These are phyloP conservation scores for Botrytis hyacinthi DNA, from an alignment of 2,329 filamentous ascomycete species.

Conservation along the genomic window DNA sequence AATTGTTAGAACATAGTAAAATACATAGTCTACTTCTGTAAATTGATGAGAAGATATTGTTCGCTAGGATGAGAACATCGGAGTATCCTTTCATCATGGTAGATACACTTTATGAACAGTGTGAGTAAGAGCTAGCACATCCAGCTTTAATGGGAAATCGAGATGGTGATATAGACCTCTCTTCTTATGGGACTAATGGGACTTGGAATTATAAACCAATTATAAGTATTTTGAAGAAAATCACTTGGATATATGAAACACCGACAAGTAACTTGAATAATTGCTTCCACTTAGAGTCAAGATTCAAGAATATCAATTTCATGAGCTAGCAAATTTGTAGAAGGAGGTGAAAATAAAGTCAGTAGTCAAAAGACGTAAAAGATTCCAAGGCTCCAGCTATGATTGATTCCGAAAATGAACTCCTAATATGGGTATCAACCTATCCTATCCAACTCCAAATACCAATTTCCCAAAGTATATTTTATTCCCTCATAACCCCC, in stretches of 20 bases:
- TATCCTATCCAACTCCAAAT: conserved; percentile 5
- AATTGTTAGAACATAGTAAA: background rate
- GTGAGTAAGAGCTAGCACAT: background rate
- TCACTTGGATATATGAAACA: background rate
- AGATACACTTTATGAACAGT: background rate
- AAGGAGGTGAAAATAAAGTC: background rate
- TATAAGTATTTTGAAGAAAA: background rate
- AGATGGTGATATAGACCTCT: background rate
- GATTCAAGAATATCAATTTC: too few relatives aligned
- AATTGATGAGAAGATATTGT: background rate
- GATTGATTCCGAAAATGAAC: conserved; percentile 1
- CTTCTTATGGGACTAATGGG: background rate
- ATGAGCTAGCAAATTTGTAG: background rate
- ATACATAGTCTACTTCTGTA: background rate
- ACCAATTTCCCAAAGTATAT: background rate
- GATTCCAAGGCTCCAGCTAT: too few relatives aligned
- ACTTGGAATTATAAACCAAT: background rate
- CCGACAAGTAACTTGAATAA: background rate
- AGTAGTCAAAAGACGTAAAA: background rate
- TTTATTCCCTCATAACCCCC: too few relatives aligned
- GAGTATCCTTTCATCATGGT: background rate
- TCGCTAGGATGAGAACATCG: background rate
- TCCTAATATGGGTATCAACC: conserved; percentile 16
- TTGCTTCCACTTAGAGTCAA: background rate
- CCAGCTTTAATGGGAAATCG: background rate